Evolutionary conservation across 2,329 filamentous ascomycete genomes (phyloP), one percentile per base, ranked within the genome.

Genomic region (Trichoderma sp.): DNA sequence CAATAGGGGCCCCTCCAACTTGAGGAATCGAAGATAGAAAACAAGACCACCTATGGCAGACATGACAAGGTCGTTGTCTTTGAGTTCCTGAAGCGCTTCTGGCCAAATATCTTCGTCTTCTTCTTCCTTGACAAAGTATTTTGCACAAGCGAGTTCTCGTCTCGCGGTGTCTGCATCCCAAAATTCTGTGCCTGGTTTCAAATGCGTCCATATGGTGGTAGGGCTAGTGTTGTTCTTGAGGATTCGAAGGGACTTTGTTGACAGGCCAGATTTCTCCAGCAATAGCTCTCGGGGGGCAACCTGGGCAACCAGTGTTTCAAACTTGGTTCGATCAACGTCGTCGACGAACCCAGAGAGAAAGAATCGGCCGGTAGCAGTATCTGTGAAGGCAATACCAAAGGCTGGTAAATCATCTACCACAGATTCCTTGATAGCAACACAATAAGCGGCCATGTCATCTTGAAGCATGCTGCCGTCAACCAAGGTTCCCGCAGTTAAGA

Each of bases 381-480:
- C 95, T 12, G 97, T 92, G 78, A 98, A 97, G 0, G 93, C 90
- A 61, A 99, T 89, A 9, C 95, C 95, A 77, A 99, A 99, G 0
- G 89, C 88, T 5, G 95, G 94, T 32, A 89, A 83, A 64, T 89
- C 91, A 70, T 95, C 88, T 1, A 88, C 82, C 12, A 91, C 83
- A 1, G 87, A 87, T 76, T 94, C 91, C 77, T 99, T 99, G 80
- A 99, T 95, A 2, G 95, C 92, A 64, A 95, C 93, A 77, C 95
- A 99, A 78, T 93, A 98, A 0, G 93, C 97, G 2, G 95, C 92
- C 90, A 97, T 97, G 78, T 99, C 95, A 75, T 97, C 93, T 77
- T 98, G 94, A 48, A 99, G 87, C 95, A 99, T 99, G 72, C 92
- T 90, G 17, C 93, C 94, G 69, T 99, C 95, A 5, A 99, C 94